A percentile compares a stretch with the other conserved stretches of the same genome.
Evolutionary conservation across 2,329 filamentous ascomycete species (phyloP).

Genomic region (Hypoxylon sp.): DNA sequence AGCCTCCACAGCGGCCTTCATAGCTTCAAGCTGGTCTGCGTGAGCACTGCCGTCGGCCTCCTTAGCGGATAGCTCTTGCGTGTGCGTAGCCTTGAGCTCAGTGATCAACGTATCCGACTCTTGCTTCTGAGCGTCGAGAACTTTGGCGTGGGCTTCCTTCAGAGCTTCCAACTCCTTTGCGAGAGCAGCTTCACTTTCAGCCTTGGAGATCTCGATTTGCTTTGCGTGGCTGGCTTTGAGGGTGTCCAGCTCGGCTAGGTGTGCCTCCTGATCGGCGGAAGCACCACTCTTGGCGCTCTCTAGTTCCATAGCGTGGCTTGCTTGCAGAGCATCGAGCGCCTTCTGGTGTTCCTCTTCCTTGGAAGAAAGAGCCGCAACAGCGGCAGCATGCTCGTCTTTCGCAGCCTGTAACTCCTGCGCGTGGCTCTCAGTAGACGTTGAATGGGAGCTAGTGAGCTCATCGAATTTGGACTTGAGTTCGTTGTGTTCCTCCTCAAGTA

Average conservation of each 20-base stretch:
- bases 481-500: slow-evolving; percentile 64
- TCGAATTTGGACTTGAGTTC: slow-evolving; percentile 49
- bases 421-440: slow-evolving; percentile 29
- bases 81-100: slow-evolving; percentile 47
- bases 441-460: slow-evolving; percentile 38
- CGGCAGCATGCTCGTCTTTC: slow-evolving; percentile 44
- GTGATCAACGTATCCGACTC: slow-evolving; percentile 52
- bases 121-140: slow-evolving; percentile 53
- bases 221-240: slow-evolving; percentile 63
- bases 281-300: slow-evolving; percentile 63
- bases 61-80: slow-evolving; percentile 47
- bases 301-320: slow-evolving; percentile 66
- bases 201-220: slow-evolving; percentile 55
- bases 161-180: slow-evolving; percentile 50
- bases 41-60: slow-evolving; percentile 47
- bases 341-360: slow-evolving; percentile 63
- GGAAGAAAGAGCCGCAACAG: slow-evolving; percentile 56
- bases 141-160: slow-evolving; percentile 53
- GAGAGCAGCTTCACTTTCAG: slow-evolving; percentile 51
- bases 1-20: slow-evolving; percentile 47
- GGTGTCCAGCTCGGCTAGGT: slow-evolving; percentile 59
- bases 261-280: slow-evolving; percentile 58
- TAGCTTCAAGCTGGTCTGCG: slow-evolving; percentile 47
- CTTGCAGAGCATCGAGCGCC: slow-evolving; percentile 62
- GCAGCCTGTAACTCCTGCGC: slow-evolving; percentile 29